Evolutionary conservation across 2,329 filamentous ascomycete species (phyloP).

Genomic region (Aspergillus ochraceus): DNA sequence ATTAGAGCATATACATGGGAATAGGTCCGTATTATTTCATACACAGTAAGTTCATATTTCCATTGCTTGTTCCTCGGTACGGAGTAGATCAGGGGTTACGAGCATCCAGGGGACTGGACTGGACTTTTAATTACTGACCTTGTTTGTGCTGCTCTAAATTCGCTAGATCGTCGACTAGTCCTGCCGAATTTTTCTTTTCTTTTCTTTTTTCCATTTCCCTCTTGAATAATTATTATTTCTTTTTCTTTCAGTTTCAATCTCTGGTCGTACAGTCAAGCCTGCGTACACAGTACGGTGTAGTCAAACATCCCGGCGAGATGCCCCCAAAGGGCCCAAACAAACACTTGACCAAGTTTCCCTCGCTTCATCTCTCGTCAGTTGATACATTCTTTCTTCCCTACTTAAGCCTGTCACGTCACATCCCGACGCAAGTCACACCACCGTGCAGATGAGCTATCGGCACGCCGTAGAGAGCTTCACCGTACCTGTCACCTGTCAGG

Average conservation of each 20-base stretch:
- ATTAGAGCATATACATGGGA: too few species aligned
- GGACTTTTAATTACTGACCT: neutral
- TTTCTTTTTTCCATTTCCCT: neutral
- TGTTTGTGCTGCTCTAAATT: neutral
- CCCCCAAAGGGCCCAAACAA: neutral
- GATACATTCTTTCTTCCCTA: neutral
- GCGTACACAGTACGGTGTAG: neutral
- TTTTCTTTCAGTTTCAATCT: too few species aligned
- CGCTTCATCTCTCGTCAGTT: neutral
- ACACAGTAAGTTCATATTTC: too few species aligned
- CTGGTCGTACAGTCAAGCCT: too few species aligned
- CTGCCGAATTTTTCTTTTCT: neutral
- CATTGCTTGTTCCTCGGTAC: neutral
- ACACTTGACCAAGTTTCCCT: neutral
- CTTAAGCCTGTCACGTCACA: neutral
- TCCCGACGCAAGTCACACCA: constrained; percentile 9
- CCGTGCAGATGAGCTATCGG: constrained; percentile 14
- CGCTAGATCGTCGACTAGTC: neutral
- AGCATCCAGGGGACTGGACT: neutral
- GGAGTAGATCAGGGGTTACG: neutral
- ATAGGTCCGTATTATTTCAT: too few species aligned
- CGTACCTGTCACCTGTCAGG: neutral
- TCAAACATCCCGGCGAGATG: neutral
- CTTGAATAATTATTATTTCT: too few species aligned
- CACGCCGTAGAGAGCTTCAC: constrained; percentile 6